These are phyloP conservation scores for Nicotiana attenuata DNA, from an alignment of 257 asterid genomes.

Conservation along the genomic window DNA sequence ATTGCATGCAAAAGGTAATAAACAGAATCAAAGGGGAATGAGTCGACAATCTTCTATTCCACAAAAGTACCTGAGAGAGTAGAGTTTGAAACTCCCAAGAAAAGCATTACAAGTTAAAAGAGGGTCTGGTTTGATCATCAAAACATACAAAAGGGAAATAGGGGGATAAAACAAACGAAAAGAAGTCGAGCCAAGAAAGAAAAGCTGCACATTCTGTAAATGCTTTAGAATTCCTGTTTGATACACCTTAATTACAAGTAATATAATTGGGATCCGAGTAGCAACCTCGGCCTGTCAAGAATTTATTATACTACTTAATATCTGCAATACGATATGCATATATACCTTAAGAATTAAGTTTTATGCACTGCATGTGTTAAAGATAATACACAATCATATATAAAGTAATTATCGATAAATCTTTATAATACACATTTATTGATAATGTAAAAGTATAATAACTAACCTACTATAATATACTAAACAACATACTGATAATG, in stretches of 20 bases:
- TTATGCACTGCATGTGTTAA: too few relatives aligned
- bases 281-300: background rate
- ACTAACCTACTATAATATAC: background rate
- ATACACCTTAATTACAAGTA: background rate
- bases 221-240: conserved; percentile 3
- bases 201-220: conserved; percentile 8
- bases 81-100: conserved; percentile 1
- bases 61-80: conserved; percentile 9
- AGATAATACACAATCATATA: background rate
- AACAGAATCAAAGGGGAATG: background rate
- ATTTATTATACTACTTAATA: background rate
- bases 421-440: too few relatives aligned
- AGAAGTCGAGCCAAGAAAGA: background rate
- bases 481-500: background rate
- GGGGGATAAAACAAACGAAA: background rate
- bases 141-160: background rate
- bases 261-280: background rate
- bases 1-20: conserved; percentile 8
- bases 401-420: background rate
- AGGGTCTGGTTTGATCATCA: background rate
- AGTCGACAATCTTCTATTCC: conserved; percentile 16
- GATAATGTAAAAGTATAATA: background rate
- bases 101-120: conserved; percentile 1
- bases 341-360: too few relatives aligned
- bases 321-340: background rate